Conservation (phyloP, 2,329 filamentous ascomycete genomes). For the Claviceps africana region DNA sequence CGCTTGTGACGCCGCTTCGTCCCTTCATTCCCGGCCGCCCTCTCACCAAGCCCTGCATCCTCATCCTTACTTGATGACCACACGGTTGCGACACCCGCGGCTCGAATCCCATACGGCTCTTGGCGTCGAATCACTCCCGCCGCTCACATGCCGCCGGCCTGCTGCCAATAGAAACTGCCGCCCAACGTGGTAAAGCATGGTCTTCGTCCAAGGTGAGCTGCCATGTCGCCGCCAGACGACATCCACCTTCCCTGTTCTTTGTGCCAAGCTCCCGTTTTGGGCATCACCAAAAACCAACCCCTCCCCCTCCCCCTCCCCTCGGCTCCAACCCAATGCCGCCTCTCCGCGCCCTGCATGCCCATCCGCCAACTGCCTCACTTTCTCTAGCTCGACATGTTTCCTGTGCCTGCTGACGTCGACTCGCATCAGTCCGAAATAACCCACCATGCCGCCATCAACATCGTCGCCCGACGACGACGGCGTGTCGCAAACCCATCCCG, state of each 20-base stretch:
- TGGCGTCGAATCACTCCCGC: background rate
- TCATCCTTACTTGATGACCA: background rate
- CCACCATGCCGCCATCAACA: constrained; percentile 12
- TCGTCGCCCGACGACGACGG: constrained; percentile 8
- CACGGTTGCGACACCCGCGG: background rate
- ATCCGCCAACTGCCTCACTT: background rate
- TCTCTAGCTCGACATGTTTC: background rate
- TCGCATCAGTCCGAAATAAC: constrained; percentile 6
- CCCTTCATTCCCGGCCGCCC: background rate
- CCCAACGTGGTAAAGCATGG: constrained; percentile 1
- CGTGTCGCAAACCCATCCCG: constrained; percentile 6
- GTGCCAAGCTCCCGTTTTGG: background rate
- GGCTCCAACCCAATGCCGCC: background rate
- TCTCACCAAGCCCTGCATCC: background rate
- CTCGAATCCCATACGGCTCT: background rate
- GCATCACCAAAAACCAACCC: constrained; percentile 2
- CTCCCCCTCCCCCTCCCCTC: too few species aligned
- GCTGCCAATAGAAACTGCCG: background rate
- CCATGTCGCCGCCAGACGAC: too few species aligned
- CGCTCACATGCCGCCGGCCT: background rate
- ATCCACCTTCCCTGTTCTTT: background rate
- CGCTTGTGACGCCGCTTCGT: background rate
- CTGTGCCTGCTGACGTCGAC: constrained; percentile 5
- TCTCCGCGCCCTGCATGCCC: background rate
- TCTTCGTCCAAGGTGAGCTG: constrained; percentile 1